A percentile compares a stretch with the other conserved stretches of the same genome.
Evolutionary conservation across 1,139 yeast species (phyloP).

Genomic region (Suhomyces terraborum): DNA sequence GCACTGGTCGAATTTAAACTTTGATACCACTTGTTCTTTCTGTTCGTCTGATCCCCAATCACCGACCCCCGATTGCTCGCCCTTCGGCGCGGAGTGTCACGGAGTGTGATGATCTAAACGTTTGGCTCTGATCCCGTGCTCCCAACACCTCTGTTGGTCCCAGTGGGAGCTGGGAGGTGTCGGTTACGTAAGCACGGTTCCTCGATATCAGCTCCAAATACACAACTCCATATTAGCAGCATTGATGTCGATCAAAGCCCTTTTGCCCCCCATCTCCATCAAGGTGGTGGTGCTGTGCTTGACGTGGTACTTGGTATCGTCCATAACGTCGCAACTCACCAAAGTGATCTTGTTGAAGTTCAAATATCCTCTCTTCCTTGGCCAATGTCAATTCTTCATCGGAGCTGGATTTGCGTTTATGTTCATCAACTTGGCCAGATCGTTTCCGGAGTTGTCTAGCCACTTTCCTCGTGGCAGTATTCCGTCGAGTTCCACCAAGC

Average conservation of each 20-base stretch:
- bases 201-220: neutral
- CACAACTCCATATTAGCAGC: neutral
- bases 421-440: slow-evolving; percentile 25
- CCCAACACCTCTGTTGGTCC: no score
- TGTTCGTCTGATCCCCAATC: no score
- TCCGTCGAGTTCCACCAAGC: slow-evolving; percentile 24
- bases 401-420: slow-evolving; percentile 35
- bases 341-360: slow-evolving; percentile 44
- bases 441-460: slow-evolving; percentile 22
- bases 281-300: slow-evolving; percentile 37
- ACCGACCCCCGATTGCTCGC: no score
- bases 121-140: no score
- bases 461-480: slow-evolving; percentile 37
- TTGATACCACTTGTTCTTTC: no score
- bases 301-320: slow-evolving; percentile 49
- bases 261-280: slow-evolving; percentile 34
- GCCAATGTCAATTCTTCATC: slow-evolving; percentile 50
- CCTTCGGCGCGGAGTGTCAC: no score
- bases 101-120: no score
- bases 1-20: no score
- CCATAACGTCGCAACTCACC: slow-evolving; percentile 51
- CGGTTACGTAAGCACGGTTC: neutral
- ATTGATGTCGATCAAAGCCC: slow-evolving; percentile 6
- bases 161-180: no score
- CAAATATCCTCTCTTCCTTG: slow-evolving; percentile 50